phyloP scores from a whole-genome alignment of 108 stramenopile species.

The Skeletonema menzelii region DNA sequence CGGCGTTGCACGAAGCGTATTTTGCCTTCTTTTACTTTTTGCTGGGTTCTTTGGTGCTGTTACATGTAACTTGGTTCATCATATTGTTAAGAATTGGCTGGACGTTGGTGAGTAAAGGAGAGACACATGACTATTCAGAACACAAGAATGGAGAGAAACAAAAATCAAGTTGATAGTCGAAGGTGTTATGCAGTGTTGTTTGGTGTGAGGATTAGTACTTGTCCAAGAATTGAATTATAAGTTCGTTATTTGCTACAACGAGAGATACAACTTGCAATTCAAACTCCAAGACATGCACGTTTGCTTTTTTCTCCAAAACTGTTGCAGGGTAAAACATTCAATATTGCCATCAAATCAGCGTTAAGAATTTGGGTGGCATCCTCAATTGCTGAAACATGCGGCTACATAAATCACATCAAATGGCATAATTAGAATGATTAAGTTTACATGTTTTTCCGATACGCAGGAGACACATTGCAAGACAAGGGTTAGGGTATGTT shows the following conservation, averaged over 20 bases:
- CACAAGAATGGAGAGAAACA: constrained; percentile 81
- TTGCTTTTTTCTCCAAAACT: too few species aligned
- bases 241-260: neutral
- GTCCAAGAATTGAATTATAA: neutral
- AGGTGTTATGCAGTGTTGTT: neutral
- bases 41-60: constrained; percentile 57
- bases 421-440: neutral
- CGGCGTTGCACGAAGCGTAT: constrained; percentile 59
- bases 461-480: too few species aligned
- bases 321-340: too few species aligned
- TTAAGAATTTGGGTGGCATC: too few species aligned
- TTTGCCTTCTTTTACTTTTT: constrained; percentile 55
- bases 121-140: constrained; percentile 83
- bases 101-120: constrained; percentile 69
- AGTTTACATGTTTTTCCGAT: neutral
- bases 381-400: too few species aligned
- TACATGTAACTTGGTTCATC: constrained; percentile 82
- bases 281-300: too few species aligned
- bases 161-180: neutral
- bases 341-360: too few species aligned
- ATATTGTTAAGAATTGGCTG: constrained; percentile 83
- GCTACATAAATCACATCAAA: too few species aligned
- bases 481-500: too few species aligned
- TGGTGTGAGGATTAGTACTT: neutral
- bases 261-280: neutral